These are phyloP conservation scores for Pseudocercospora crystallina DNA, from an alignment of 2,329 filamentous ascomycete species.

Conservation along the genomic window DNA sequence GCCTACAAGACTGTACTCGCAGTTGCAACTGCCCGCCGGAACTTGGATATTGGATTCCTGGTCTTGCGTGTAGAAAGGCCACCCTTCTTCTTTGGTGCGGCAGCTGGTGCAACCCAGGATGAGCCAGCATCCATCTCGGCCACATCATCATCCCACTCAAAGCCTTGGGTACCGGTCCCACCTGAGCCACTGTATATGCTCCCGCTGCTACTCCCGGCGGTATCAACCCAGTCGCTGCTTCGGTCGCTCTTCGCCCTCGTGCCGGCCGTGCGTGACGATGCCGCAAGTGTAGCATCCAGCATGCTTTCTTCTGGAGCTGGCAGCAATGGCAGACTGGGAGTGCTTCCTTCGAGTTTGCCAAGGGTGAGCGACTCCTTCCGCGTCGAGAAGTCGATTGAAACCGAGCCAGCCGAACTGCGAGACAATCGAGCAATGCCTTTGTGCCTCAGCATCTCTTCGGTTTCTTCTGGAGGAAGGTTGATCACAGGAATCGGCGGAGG, in stretches of 20 bases:
- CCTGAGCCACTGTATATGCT: too few relatives aligned
- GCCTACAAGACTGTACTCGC: conserved; percentile 24
- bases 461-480: conserved; percentile 24
- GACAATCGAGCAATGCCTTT: conserved; percentile 32
- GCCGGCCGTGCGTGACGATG: neutral
- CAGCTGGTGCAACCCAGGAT: conserved; percentile 21
- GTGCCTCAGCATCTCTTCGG: conserved; percentile 28
- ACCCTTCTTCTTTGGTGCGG: conserved; percentile 8
- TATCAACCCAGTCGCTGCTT: neutral
- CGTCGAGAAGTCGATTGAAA: neutral
- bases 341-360: conserved; percentile 9
- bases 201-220: neutral
- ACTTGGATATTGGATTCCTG: conserved; percentile 21
- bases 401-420: conserved; percentile 17
- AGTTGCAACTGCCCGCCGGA: conserved; percentile 27
- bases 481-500: conserved; percentile 3
- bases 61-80: conserved; percentile 12
- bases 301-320: conserved; percentile 24
- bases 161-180: too few relatives aligned
- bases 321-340: conserved; percentile 15
- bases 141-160: conserved; percentile 17
- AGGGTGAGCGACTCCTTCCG: conserved; percentile 15
- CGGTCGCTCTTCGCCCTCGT: neutral
- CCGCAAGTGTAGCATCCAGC: conserved; percentile 18
- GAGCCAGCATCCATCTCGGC: conserved; percentile 25